A percentile compares a stretch with the other conserved stretches of the same genome.
Evolutionary conservation across 352 stramenopile genomes (phyloP).

Genomic region (Elongisporangium undulatum): DNA sequence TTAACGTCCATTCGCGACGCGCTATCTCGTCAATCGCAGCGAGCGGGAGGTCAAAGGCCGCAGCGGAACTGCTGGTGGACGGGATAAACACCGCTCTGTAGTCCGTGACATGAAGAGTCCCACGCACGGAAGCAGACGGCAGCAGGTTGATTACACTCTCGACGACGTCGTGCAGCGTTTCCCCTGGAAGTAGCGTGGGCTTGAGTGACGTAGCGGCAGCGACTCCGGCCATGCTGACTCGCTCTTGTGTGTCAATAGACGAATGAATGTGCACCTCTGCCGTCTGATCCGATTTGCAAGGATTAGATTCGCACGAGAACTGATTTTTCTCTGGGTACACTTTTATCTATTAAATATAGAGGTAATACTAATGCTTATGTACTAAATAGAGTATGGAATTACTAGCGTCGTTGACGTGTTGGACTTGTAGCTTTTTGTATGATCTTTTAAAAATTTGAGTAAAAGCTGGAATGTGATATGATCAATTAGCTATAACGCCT

Average conservation of each 20-base stretch:
- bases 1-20: slow-evolving; percentile 41
- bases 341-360: no score
- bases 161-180: slow-evolving; percentile 40
- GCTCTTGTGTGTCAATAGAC: not conserved
- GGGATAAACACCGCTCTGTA: slow-evolving; percentile 50
- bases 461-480: no score
- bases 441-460: no score
- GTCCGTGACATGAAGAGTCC: slow-evolving; percentile 46
- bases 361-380: no score
- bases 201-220: not conserved
- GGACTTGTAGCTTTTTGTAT: no score
- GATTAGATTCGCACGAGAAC: no score
- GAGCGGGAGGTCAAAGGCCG: slow-evolving; percentile 50
- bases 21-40: slow-evolving; percentile 29
- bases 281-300: not conserved
- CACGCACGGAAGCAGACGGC: slow-evolving; percentile 46
- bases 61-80: slow-evolving; percentile 44
- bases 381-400: no score
- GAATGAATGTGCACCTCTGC: not conserved
- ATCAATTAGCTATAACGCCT: no score
- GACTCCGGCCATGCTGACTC: not conserved
- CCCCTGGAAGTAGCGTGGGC: slow-evolving; percentile 20
- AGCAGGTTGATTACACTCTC: slow-evolving; percentile 54
- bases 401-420: no score
- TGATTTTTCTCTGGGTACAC: no score